Conservation (phyloP, 2,329 filamentous ascomycete genomes). For the Alternaria longipes region DNA sequence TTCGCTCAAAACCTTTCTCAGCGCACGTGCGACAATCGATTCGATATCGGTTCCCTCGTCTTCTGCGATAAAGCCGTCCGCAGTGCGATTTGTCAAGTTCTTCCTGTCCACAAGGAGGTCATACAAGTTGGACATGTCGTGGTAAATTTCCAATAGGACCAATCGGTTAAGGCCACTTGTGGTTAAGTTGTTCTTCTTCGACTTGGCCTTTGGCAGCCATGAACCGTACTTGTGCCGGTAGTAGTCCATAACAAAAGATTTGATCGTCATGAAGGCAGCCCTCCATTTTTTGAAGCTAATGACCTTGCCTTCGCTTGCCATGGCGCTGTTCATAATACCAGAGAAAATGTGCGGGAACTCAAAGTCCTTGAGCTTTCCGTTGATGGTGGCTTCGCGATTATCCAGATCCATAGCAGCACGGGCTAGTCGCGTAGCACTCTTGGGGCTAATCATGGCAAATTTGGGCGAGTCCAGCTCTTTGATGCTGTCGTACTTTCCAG, state of each 20-base stretch:
- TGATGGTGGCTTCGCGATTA: slow-evolving; percentile 74
- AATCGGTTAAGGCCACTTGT: slow-evolving; percentile 87
- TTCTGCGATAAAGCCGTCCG: slow-evolving; percentile 70
- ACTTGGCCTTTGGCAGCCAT: slow-evolving; percentile 90
- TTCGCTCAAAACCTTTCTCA: slow-evolving; percentile 83
- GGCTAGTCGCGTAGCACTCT: slow-evolving; percentile 81
- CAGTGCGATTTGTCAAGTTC: slow-evolving; percentile 78
- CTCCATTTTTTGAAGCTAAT: slow-evolving; percentile 89
- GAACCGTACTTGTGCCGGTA: slow-evolving; percentile 74
- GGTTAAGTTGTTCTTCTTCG: slow-evolving; percentile 89
- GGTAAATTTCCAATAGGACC: slow-evolving; percentile 82
- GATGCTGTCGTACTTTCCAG: slow-evolving; percentile 81
- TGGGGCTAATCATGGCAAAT: slow-evolving; percentile 72
- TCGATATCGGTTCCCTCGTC: slow-evolving; percentile 63
- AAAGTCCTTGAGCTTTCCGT: slow-evolving; percentile 81
- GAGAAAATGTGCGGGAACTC: slow-evolving; percentile 91
- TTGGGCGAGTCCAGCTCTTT: slow-evolving; percentile 74
- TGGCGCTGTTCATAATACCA: slow-evolving; percentile 85
- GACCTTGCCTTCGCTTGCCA: slow-evolving; percentile 75
- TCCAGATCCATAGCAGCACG: slow-evolving; percentile 82
- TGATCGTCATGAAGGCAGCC: slow-evolving; percentile 75
- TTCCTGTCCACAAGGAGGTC: slow-evolving; percentile 86
- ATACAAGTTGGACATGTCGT: slow-evolving; percentile 86
- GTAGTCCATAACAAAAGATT: slow-evolving; percentile 75
- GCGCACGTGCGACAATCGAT: slow-evolving; percentile 68